Base-by-base conservation (phyloP, 2,329 filamentous ascomycete species). In the Aspergillus tanneri region DNA sequence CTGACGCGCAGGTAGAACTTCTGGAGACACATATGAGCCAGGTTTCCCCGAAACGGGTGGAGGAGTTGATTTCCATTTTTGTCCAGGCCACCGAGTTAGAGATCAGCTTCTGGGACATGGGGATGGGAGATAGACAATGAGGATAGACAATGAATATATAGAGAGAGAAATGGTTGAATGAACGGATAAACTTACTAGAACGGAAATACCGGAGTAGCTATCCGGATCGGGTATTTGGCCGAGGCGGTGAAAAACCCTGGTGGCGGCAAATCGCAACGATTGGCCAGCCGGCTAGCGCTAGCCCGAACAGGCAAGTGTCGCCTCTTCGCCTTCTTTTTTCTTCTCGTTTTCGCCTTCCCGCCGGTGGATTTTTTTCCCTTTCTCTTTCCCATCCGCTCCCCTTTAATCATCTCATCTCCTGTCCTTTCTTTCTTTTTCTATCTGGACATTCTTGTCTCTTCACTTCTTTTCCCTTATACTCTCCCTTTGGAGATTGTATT, bases 21-120 rank as follows among this genome's bases (percentile, higher is more conserved):
- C 77, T 96, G 7, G 92, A 96, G 68, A 80, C 82, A 57, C 79
- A 90, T 62, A 84, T 87, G 12, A 72, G 79, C n/a, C 72, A 83
- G 40, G 87, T 92, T 57, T 91, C 88, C 2, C 83, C 86, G 0
- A 76, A 75, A 28, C 78, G 90, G 35, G 81, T 96, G 49, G 90
- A 96, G 59, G 87, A 95, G 64, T 72, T 97, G 41, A 83, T 92
- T 37, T 77, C 81, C 55, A 89, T 96, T 42, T 96, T 96, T 63
- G 82, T 90, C 38, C 86, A 90, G 58, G 89, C 87, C n/a, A 95
- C 90, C 12, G 66, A 88, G 80, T 82, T 89, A 78, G 86, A 90
- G 68, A 83, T 81, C 54, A 82, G 79, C 1, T 90, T 90, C 64
- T 90, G 86, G 86, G 79, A 86, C 47, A 88, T 88, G 83, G 82